Evolutionary conservation across 2,329 filamentous ascomycete genomes (phyloP), one percentile per base, ranked within the genome.

Genomic region (Knoxdaviesia proteae): DNA sequence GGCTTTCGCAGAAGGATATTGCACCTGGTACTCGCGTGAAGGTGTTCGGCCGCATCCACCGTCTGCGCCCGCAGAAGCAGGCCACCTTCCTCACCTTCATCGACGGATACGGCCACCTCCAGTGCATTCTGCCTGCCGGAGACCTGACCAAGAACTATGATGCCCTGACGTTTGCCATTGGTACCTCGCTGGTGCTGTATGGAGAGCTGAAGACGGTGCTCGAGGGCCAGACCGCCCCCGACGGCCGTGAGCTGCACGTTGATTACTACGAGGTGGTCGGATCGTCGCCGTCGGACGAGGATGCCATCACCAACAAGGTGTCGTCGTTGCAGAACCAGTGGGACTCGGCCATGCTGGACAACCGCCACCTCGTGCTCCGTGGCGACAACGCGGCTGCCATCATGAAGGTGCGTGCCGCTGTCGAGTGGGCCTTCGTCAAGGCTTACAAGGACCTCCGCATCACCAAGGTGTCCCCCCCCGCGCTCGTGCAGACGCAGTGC

Each of bases 401-500:
- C 49, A 80, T 94, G 73, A 81, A 87, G 59, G 78, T 94, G 47
- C 81, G 87, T 47, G 80, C 83, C 45, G 75, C 79, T 30, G 74
- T 88, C 43, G 77, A 93, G 58, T 74, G 71, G 50, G 83, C 86
- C 8, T 94, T 94, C 65, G 70, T 78, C 58, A 68, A 75, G 54
- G 71, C 76, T 35, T 94, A 84, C 65, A 74, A 80, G 54, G 81
- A 90, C 57, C 63, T 79, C 51, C 70, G 76, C 48, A 70, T 88
- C 58, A 70, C 79, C 54, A 87, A 94, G 63, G 86, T 94, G 49
- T 80, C 78, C 40, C 87, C 87, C 8, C 87, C 87, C 2, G 84
- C 84, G 33, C 78, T 93, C 59, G 90, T 94, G 46, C 90, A 92
- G 65, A 96, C 88, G 11, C 81, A 94, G 63, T 83, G 93, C 55